Conservation (phyloP, 768 basidiomycete species). For the Boletus insuetus region DNA sequence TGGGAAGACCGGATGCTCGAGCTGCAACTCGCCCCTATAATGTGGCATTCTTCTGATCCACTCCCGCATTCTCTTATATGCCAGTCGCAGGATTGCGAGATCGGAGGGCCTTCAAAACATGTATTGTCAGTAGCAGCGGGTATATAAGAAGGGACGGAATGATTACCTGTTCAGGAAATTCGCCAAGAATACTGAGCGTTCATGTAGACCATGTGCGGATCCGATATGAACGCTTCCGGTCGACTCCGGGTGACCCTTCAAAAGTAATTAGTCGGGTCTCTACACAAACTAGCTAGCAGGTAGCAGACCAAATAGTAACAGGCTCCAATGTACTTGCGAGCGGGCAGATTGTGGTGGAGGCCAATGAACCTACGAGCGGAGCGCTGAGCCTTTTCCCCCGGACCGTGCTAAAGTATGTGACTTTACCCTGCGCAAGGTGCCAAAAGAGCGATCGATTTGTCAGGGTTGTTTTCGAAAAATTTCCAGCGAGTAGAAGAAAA, state of each 20-base stretch:
- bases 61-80: slow-evolving; percentile 28
- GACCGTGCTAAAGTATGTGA: background rate
- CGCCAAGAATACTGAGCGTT: slow-evolving; percentile 42
- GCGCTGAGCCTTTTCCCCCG: background rate
- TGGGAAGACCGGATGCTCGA: slow-evolving; percentile 14
- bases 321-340: slow-evolving; percentile 13
- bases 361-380: slow-evolving; percentile 8
- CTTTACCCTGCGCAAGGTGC: slow-evolving; percentile 41
- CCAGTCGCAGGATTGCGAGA: slow-evolving; percentile 24
- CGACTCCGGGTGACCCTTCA: slow-evolving; percentile 37
- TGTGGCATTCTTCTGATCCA: slow-evolving; percentile 39
- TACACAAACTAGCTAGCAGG: background rate
- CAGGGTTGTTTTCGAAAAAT: slow-evolving; percentile 49
- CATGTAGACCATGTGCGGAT: slow-evolving; percentile 40
- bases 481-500: slow-evolving; percentile 48
- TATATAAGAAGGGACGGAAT: background rate
- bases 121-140: background rate
- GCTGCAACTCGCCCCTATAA: slow-evolving; percentile 35
- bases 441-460: slow-evolving; percentile 55
- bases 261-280: background rate
- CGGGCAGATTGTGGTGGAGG: slow-evolving; percentile 7
- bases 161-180: slow-evolving; percentile 46
- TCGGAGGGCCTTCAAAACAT: slow-evolving; percentile 20
- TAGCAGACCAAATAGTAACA: slow-evolving; percentile 31
- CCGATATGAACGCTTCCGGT: slow-evolving; percentile 47